Evolutionary conservation across 176 grass and related monocot species (phyloP), one percentile per base, ranked within the genome.

Genomic region (Avena eriantha): DNA sequence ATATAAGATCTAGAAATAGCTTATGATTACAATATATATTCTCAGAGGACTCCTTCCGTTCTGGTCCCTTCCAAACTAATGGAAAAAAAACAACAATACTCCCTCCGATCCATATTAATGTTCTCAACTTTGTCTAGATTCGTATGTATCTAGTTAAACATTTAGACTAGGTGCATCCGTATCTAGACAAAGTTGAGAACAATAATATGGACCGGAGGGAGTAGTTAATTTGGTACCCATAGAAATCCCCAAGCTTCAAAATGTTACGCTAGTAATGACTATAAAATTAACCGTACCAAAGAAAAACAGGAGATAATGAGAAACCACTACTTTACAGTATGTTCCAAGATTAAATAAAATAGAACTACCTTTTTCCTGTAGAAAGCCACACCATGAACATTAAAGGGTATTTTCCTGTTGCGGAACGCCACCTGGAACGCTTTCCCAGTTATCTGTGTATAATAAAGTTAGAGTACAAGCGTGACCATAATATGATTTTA

Each of bases 371-470:
- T 98, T 91, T 98, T 98, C 83, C 96, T 89, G 79, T 98, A 98
- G 86, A 98, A 95, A 81, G 91, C 96, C 59, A 95, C 96, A 64
- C 96, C 96, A 80, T 98, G 96, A 79, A 93, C 18, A 79, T 98
- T 98, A 84, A 98, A 98, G 69, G 93, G 96, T 88, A 98, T 98
- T 94, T 95, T 98, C 84, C 96, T 93, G 81, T 98, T 91, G 71
- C 93, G 96, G 69, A 98, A 98, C 43, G 86, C 88, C 58, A 82
- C 75, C 85, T 98, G 96, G 77, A 98, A 98, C n/a, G 88, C 57
- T 94, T 95, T 98, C n/a, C 96, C 96, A 90, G 96, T 92, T 78
- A 98, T 80, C 96, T 95, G 81, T 55, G 39, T 87, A 47, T 76
- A 76, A 80, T 16, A 67, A 81, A 81, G 17, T 87, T 58, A 93